A percentile compares a stretch with the other conserved stretches of the same genome.
Evolutionary conservation across 805 yeast genomes (phyloP).

Genomic region (Tetrapisispora fleetii): DNA sequence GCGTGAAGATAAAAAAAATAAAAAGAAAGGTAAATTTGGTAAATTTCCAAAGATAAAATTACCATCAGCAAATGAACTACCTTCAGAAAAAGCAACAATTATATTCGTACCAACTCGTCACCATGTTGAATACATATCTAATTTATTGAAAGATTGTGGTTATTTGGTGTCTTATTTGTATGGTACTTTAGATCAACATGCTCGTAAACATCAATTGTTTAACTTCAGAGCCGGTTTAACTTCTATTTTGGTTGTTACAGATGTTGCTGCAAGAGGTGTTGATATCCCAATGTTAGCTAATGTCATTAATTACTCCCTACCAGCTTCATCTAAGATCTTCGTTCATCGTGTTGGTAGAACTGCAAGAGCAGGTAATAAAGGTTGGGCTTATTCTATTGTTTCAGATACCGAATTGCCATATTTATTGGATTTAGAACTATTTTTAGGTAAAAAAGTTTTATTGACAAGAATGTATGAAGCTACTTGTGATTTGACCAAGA

Average conservation of each 20-base stretch:
- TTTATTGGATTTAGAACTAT: slow-evolving; percentile 78
- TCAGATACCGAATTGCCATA: slow-evolving; percentile 83
- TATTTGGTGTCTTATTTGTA: slow-evolving; percentile 83
- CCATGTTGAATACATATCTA: slow-evolving; percentile 86
- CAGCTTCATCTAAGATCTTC: slow-evolving; percentile 86
- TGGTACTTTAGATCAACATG: slow-evolving; percentile 91
- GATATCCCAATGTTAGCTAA: slow-evolving; percentile 95
- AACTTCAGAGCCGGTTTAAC: slow-evolving; percentile 80
- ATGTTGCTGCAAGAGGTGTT: slow-evolving; percentile 97
- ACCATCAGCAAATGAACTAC: slow-evolving; percentile 75
- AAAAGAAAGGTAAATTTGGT: slow-evolving; percentile 29
- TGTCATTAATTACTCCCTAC: slow-evolving; percentile 84
- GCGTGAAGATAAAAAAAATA: slow-evolving; percentile 16
- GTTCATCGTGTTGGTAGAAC: slow-evolving; percentile 98
- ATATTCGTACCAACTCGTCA: slow-evolving; percentile 95
- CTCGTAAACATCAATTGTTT: slow-evolving; percentile 79
- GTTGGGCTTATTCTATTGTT: slow-evolving; percentile 93
- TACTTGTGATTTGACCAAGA: slow-evolving; percentile 43
- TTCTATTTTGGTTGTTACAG: slow-evolving; percentile 87
- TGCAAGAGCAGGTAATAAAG: slow-evolving; percentile 96
- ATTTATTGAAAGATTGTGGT: slow-evolving; percentile 63
- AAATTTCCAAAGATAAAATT: slow-evolving; percentile 43
- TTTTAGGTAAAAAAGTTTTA: slow-evolving; percentile 73
- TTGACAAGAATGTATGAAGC: slow-evolving; percentile 61
- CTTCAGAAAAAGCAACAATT: slow-evolving; percentile 79